Base-by-base conservation (phyloP, 192 early-diverging fungal species). In the Backusella macrospora region DNA sequence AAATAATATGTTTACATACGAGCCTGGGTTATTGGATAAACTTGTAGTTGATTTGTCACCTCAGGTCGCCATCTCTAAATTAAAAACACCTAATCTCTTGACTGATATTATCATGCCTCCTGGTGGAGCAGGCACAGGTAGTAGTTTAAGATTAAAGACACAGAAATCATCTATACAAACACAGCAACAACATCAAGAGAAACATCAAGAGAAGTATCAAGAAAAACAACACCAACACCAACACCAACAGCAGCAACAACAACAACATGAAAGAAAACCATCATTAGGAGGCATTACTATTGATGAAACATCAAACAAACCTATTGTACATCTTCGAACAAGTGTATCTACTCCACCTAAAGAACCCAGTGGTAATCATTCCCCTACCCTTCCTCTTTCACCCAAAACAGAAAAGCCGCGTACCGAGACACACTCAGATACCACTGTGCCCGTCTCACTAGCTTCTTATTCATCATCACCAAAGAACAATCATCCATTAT, bases 1-100 rank as follows among this genome's bases (percentile, higher is more conserved):
- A 12, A 71, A 65, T 23, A 47, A 45, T 10, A 21, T 77, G 63
- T 77, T 77, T 68, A 64, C 62, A 1, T 7, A 49, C 26, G 39
- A 47, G 10, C 13, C 29, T 26, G 76, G 76, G 29, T 10, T 80
- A 21, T 55, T 80, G 21, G 71, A 68, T 10, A 52, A 68, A 26
- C 62, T 80, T 15, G 65, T 76, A 63, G 49, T 45, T 16, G 39
- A 69, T 5, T 23, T 80, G 42, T 74, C 78, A 4, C 64, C 73
- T 55, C 74, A 74, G 16, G 39, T 75, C 7, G 73, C 69, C 1
- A 40, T 80, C 3, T 71, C 78, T 0, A 80, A 73, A 37, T 21
- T 77, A 13, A 71, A 72, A 14, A 38, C 75, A 39, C 79, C 79
- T 2, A 77, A 81, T 43, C 37, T 81, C 38, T 39, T 73, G 55